Evolutionary conservation across 805 yeast genomes (phyloP).

Genomic region (Tetrapisispora namnaoensis): DNA sequence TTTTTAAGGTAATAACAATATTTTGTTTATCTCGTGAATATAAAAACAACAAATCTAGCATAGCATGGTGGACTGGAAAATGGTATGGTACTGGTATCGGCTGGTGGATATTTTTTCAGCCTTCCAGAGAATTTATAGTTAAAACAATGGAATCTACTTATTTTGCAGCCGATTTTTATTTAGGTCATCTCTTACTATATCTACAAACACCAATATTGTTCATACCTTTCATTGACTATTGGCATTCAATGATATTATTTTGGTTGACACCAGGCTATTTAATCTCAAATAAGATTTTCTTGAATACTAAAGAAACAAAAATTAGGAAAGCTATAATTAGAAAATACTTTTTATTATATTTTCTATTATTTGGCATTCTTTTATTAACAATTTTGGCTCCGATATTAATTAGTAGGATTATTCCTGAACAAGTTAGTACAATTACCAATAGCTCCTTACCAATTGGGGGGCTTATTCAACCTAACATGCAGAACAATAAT

Average conservation of each 20-base stretch:
- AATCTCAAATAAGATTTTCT: conserved; percentile 29
- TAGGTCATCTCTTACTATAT: conserved; percentile 50
- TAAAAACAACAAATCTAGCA: conserved; percentile 47
- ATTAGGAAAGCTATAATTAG: conserved; percentile 34
- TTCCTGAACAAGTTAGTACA: conserved; percentile 20
- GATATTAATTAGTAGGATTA: conserved; percentile 28
- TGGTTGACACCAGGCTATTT: conserved; percentile 54
- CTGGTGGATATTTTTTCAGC: conserved; percentile 51
- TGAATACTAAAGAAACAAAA: conserved; percentile 31
- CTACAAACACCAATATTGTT: conserved; percentile 52
- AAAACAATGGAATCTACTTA: conserved; percentile 58
- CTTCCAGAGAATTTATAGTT: conserved; percentile 52
- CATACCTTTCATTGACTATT: conserved; percentile 52
- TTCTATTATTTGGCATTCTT: conserved; percentile 33
- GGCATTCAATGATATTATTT: conserved; percentile 57
- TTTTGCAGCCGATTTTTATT: conserved; percentile 53
- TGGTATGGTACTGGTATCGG: conserved; percentile 60
- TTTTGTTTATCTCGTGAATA: conserved; percentile 52
- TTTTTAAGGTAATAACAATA: conserved; percentile 43
- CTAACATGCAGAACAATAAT: conserved; percentile 49
- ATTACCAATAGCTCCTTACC: conserved; percentile 13
- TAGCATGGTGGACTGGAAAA: conserved; percentile 74
- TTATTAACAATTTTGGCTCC: conserved; percentile 40
- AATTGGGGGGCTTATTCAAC: conserved; percentile 44
- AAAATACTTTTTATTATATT: conserved; percentile 39